Evolutionary conservation across 192 early-diverging fungal genomes (phyloP).

Genomic region (Lunasporangiospora selenospora): DNA sequence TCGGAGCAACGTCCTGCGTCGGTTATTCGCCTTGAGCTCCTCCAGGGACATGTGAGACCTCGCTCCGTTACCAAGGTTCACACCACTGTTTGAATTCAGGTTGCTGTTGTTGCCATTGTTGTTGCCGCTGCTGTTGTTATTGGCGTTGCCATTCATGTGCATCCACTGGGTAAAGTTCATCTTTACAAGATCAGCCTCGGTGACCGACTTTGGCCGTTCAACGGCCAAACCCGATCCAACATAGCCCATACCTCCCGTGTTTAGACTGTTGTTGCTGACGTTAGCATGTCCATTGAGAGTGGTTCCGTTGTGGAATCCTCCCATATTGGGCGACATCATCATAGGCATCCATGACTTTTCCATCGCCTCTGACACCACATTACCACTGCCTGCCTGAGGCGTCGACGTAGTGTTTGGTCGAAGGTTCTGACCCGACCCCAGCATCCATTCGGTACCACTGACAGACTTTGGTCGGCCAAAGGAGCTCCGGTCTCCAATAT

Average conservation of each 20-base stretch:
- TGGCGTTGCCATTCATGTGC: no score
- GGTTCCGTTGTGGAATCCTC: constrained; percentile 45
- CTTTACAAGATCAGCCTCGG: constrained; percentile 34
- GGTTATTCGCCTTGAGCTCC: constrained; percentile 41
- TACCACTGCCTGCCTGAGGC: no score
- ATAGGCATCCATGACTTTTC: constrained; percentile 40
- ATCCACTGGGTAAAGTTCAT: constrained; percentile 41
- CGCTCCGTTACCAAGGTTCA: no score
- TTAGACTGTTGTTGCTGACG: no score
- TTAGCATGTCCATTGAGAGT: constrained; percentile 40
- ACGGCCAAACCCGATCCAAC: constrained; percentile 38
- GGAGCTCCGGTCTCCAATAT: constrained; percentile 34
- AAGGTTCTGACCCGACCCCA: no score
- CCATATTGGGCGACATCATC: constrained; percentile 42
- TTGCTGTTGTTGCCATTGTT: no score
- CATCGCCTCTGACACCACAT: no score
- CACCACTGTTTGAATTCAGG: no score
- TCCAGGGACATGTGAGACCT: no score
- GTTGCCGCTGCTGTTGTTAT: no score
- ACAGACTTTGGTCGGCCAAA: constrained; percentile 56
- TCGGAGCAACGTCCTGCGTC: constrained; percentile 31
- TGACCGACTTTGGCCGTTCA: constrained; percentile 50
- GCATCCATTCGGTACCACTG: constrained; percentile 53
- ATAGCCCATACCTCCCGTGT: no score
- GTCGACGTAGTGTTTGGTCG: no score